Evolutionary conservation across 768 basidiomycete genomes (phyloP).

Genomic region (Lentinus tigrinus): DNA sequence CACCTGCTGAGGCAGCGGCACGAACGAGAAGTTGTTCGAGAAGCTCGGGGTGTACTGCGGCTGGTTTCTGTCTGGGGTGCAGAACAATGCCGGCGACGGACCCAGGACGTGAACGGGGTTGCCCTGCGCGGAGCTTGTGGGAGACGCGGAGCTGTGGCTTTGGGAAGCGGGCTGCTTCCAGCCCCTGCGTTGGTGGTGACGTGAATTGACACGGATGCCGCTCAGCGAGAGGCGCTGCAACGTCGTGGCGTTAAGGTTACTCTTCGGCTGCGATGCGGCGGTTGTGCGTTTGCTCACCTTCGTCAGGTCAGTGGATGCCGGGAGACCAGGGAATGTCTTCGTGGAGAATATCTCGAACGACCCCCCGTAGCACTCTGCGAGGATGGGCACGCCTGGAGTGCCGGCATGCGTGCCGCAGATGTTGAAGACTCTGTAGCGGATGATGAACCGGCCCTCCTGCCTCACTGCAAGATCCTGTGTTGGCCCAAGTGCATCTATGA

Average conservation of each 20-base stretch:
- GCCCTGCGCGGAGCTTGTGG: too few species aligned
- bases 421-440: conserved; percentile 70
- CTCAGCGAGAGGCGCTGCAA: conserved; percentile 50
- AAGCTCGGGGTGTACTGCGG: too few species aligned
- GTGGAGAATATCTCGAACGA: conserved; percentile 67
- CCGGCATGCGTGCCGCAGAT: conserved; percentile 42
- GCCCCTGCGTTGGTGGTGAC: conserved; percentile 56
- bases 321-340: conserved; percentile 69
- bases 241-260: background rate
- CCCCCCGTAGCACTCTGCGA: conserved; percentile 66
- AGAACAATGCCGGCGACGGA: too few species aligned
- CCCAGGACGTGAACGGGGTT: too few species aligned
- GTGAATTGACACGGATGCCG: conserved; percentile 58
- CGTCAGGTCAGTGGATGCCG: conserved; percentile 64
- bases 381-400: conserved; percentile 39
- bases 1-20: too few species aligned
- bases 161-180: conserved; percentile 22
- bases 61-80: too few species aligned
- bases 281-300: conserved; percentile 42
- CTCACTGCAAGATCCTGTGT: conserved; percentile 72
- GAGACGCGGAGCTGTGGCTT: too few species aligned
- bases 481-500: background rate
- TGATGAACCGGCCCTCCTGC: conserved; percentile 61
- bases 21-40: too few species aligned
- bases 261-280: background rate